Conservation (phyloP, 805 yeast species). For the Starmerella roubikii region DNA sequence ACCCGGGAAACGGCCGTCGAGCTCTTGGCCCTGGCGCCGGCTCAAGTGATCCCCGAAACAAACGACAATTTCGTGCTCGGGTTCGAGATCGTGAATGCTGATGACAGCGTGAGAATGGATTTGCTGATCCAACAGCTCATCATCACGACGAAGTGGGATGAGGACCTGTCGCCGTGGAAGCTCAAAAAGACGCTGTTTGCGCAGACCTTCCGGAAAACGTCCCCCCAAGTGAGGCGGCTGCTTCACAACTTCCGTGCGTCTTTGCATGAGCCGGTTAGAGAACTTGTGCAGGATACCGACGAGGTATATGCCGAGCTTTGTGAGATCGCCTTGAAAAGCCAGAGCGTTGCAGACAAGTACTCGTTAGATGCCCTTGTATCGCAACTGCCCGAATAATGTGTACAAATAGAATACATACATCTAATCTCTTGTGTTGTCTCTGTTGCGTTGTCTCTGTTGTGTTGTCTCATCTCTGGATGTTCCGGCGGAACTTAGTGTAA, state of each 20-base stretch:
- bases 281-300: not conserved
- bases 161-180: not conserved
- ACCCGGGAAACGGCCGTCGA: conserved; percentile 10
- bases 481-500: conserved; percentile 45
- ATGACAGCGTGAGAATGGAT: conserved; percentile 9
- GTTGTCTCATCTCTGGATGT: conserved; percentile 28
- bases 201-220: conserved; percentile 3
- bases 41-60: conserved; percentile 3
- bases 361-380: conserved; percentile 2
- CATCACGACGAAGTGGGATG: conserved; percentile 12
- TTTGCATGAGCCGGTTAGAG: not conserved
- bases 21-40: conserved; percentile 12
- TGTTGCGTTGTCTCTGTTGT: not conserved
- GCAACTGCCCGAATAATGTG: not conserved
- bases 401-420: not conserved
- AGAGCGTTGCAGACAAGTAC: conserved; percentile 8
- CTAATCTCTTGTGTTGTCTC: too few relatives aligned
- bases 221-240: not conserved
- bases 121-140: conserved; percentile 14
- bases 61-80: conserved; percentile 8
- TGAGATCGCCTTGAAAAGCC: conserved; percentile 1
- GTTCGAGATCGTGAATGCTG: conserved; percentile 6
- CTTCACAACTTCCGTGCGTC: conserved; percentile 1
- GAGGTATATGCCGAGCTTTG: conserved; percentile 3
- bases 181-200: conserved; percentile 8